Base-by-base conservation (phyloP, 1,284 basidiomycete species). In the Austroboletus niveus region DNA sequence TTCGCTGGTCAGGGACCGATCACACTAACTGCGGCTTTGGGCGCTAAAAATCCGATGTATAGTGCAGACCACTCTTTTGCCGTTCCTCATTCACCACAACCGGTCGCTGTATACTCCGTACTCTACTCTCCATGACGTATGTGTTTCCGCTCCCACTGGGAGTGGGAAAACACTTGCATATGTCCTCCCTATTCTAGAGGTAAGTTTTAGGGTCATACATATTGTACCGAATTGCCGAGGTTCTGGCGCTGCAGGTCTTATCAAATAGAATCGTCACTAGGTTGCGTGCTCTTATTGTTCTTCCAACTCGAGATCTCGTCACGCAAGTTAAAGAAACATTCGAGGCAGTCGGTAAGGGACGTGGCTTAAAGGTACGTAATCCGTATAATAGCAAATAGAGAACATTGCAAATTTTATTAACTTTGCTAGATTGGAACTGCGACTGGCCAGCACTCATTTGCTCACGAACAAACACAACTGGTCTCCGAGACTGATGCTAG, bases 121-220 rank as follows among this genome's bases (percentile, higher is more conserved):
- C 59, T 69, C 81, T 48, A 79, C 82, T 27, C 87, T 87, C 24
- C 78, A 80, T 39, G 97, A 99, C 69, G 79, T 95, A 9, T 96
- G 95, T 61, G 91, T 97, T n/a, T 97, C 94, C 6, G 97, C 97
- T 1, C 97, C 97, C 0, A 99, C 96, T 0, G 96, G 96, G 31
- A 95, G 92, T 60, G 96, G 96, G 0, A 99, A 99, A 74, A 99
- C 96, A 0, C 78, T 99, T 20, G 92, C 94, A 12, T 99, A 99
- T 70, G 88, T 89, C 5, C 74, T 98, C 17, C 96, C 96, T 2
- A 91, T 98, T 48, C 78, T 98, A 29, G 92, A 98, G 77, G 91
- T 88, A 57, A 53, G 72, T 51, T 27, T 46, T 51, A 48, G 45
- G 54, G 35, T 47, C 48, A 45, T 40, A 35, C 7, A 6, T 34